Evolutionary conservation across 2,329 filamentous ascomycete genomes (phyloP).

Genomic region (Pseudogymnoascus sp.): DNA sequence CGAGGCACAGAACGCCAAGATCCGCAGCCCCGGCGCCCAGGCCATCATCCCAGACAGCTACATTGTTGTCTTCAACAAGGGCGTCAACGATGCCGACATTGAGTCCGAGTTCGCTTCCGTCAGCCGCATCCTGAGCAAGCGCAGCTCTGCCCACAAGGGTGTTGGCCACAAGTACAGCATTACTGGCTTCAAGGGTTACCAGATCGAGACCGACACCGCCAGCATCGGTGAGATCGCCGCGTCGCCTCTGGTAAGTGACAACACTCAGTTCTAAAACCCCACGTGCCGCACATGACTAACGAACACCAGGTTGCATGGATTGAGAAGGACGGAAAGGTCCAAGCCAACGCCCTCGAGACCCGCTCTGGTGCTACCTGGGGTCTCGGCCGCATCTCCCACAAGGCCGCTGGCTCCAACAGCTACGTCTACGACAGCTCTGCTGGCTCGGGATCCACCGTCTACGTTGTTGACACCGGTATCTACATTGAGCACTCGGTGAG

Average conservation of each 20-base stretch:
- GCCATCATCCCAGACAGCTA: slow-evolving; percentile 48
- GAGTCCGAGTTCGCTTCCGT: slow-evolving; percentile 41
- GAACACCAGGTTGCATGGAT: slow-evolving; percentile 23
- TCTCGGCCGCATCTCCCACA: slow-evolving; percentile 28
- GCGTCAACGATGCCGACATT: slow-evolving; percentile 40
- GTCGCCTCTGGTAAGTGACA: slow-evolving; percentile 21
- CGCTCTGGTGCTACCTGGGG: slow-evolving; percentile 25
- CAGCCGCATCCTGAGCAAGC: slow-evolving; percentile 42
- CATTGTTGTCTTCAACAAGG: slow-evolving; percentile 56
- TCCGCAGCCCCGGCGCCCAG: slow-evolving; percentile 38
- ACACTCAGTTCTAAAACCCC: background rate
- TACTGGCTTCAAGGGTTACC: slow-evolving; percentile 21
- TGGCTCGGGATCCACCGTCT: slow-evolving; percentile 27
- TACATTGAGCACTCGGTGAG: slow-evolving; percentile 12
- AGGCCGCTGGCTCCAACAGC: slow-evolving; percentile 14
- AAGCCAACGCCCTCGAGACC: slow-evolving; percentile 25
- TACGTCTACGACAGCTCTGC: slow-evolving; percentile 27
- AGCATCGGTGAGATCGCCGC: slow-evolving; percentile 23
- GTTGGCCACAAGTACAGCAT: slow-evolving; percentile 24
- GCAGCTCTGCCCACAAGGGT: slow-evolving; percentile 37
- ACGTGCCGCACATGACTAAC: background rate
- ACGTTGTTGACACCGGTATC: slow-evolving; percentile 32
- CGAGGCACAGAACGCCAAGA: slow-evolving; percentile 19
- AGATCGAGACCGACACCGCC: slow-evolving; percentile 20
- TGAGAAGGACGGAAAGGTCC: slow-evolving; percentile 24